These are phyloP conservation scores for Symbiodinium pilosum DNA, from an alignment of 73 alveolate genomes.

Conservation along the genomic window DNA sequence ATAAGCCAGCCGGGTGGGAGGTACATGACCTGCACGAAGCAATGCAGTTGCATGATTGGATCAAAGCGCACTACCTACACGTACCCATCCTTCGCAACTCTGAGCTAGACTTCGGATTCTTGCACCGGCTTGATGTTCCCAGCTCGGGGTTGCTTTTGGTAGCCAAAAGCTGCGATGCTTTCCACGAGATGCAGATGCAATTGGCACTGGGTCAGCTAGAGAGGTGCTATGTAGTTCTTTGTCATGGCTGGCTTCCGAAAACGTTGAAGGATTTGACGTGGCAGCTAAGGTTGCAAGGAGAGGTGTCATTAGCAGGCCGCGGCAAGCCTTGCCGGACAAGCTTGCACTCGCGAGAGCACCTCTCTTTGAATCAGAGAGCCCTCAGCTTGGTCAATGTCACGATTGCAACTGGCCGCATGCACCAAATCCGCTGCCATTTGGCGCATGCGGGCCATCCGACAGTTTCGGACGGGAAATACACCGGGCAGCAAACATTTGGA, in stretches of 20 bases:
- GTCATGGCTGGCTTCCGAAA: background rate
- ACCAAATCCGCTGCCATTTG: slow-evolving; percentile 77
- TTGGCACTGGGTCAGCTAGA: background rate
- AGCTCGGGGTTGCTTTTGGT: background rate
- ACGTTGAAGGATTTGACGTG: background rate
- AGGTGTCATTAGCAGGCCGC: background rate
- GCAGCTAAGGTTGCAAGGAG: background rate
- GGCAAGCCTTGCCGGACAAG: background rate
- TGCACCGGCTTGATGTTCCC: slow-evolving; percentile 7
- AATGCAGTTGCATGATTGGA: background rate
- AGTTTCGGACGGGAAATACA: slow-evolving; percentile 24
- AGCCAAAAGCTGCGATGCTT: background rate
- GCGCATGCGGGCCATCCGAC: slow-evolving; percentile 67
- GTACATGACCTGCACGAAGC: slow-evolving; percentile 1
- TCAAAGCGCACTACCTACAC: background rate
- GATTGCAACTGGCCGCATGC: slow-evolving; percentile 63
- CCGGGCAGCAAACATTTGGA: slow-evolving; percentile 23
- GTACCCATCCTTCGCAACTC: background rate
- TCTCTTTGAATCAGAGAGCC: background rate
- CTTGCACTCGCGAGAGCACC: background rate
- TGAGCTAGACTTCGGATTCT: background rate
- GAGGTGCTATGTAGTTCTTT: background rate
- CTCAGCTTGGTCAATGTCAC: background rate
- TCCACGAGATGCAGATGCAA: background rate
- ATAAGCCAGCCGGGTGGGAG: slow-evolving; percentile 1